These are phyloP conservation scores for Angomonas deanei DNA, from an alignment of 208 protist species.

Conservation along the genomic window DNA sequence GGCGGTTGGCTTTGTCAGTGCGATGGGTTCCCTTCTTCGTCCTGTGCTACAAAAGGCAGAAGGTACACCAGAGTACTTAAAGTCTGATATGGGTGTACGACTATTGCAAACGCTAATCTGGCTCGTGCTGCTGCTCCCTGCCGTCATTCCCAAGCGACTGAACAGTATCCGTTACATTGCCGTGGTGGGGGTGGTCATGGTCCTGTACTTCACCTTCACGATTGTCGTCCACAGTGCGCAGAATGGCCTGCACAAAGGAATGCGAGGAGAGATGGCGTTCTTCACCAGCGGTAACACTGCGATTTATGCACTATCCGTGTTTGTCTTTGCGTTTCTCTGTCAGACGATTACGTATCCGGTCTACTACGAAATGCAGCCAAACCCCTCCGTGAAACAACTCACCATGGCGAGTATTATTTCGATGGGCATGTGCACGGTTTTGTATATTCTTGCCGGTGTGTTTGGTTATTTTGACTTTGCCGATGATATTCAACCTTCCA, in stretches of 20 bases:
- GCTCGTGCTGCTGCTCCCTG: constrained; percentile 57
- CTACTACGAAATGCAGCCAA: constrained; percentile 46
- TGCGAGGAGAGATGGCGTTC: constrained; percentile 24
- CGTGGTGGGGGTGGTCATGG: constrained; percentile 44
- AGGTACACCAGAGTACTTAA: constrained; percentile 36
- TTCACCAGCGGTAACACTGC: constrained; percentile 49
- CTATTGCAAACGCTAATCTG: constrained; percentile 37
- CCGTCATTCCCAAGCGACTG: constrained; percentile 54
- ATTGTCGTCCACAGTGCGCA: constrained; percentile 46
- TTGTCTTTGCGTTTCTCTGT: constrained; percentile 71
- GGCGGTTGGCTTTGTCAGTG: constrained; percentile 69
- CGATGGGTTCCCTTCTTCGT: constrained; percentile 39
- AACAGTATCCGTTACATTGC: constrained; percentile 80
- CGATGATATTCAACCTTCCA: constrained; percentile 22
- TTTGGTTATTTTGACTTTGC: constrained; percentile 82
- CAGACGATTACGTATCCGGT: constrained; percentile 53
- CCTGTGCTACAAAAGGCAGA: constrained; percentile 33
- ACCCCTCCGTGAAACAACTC: constrained; percentile 29
- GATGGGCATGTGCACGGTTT: constrained; percentile 48
- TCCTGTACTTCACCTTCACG: constrained; percentile 63
- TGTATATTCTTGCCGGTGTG: constrained; percentile 60
- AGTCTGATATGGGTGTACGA: constrained; percentile 22
- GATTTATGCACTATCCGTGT: constrained; percentile 54
- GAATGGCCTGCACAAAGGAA: constrained; percentile 28
- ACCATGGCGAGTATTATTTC: constrained; percentile 34